These are phyloP conservation scores for Dioszegia hungarica DNA, from an alignment of 768 basidiomycete species.

Conservation along the genomic window DNA sequence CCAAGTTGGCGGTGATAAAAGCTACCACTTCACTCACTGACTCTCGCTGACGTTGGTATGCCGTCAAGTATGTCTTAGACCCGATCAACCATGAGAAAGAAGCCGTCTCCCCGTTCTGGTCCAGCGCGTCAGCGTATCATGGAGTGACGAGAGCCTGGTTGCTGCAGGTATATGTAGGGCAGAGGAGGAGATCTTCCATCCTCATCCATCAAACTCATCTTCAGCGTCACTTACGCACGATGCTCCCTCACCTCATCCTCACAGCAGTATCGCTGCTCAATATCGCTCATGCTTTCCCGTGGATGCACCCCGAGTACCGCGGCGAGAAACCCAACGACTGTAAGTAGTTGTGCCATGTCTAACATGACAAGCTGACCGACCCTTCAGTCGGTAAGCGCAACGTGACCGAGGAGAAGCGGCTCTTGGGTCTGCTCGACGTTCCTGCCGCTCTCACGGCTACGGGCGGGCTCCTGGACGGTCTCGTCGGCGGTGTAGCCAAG, in stretches of 20 bases:
- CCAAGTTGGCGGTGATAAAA: no score
- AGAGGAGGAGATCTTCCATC: no score
- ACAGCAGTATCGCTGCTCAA: not conserved
- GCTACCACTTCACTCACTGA: no score
- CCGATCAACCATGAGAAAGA: no score
- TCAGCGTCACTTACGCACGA: not conserved
- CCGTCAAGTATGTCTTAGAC: no score
- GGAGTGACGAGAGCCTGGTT: no score
- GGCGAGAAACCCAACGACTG: not conserved
- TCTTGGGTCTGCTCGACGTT: not conserved
- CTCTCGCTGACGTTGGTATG: no score
- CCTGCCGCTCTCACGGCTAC: not conserved
- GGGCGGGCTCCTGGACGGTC: conserved; percentile 14
- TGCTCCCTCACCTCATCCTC: conserved; percentile 1
- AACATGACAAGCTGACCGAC: not conserved
- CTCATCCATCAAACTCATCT: not conserved
- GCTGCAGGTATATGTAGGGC: no score
- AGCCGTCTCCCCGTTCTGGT: no score
- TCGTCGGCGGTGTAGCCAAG: not conserved
- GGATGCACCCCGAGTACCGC: conserved; percentile 3
- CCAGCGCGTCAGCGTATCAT: no score
- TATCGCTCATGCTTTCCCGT: not conserved
- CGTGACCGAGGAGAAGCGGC: not conserved
- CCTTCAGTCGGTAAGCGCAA: not conserved
- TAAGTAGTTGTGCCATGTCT: not conserved